Evolutionary conservation across 139 green algal species (phyloP).

Genomic region (Chlamydomonas sp.): DNA sequence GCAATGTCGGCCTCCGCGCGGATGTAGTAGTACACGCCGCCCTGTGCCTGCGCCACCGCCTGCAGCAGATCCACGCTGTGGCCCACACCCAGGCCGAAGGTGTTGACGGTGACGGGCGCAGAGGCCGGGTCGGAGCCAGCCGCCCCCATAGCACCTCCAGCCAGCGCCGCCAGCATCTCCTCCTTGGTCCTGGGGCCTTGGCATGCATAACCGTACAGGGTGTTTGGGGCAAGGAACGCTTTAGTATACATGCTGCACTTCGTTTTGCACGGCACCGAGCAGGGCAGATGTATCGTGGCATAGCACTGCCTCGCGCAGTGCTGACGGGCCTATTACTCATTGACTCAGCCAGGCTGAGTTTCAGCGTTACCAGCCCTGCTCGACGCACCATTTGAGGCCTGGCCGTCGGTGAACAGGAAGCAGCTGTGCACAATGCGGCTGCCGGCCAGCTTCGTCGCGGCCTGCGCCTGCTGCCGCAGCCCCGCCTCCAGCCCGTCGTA

Average conservation of each 20-base stretch:
- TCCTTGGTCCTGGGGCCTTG: no score
- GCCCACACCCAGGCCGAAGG: constrained; percentile 53
- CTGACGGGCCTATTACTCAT: no score
- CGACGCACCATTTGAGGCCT: constrained; percentile 38
- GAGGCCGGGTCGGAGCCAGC: neutral
- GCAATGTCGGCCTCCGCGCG: constrained; percentile 8
- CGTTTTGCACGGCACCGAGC: no score
- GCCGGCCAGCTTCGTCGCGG: neutral
- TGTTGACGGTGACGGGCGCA: constrained; percentile 49
- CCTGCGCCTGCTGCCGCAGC: constrained; percentile 38
- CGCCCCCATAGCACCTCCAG: neutral
- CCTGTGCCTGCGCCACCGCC: constrained; percentile 48
- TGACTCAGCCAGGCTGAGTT: no score
- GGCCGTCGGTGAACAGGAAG: constrained; percentile 59
- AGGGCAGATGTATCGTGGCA: no score
- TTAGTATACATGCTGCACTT: no score
- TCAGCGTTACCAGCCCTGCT: neutral
- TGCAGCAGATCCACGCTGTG: constrained; percentile 54
- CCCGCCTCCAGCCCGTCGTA: constrained; percentile 36
- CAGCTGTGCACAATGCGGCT: constrained; percentile 23
- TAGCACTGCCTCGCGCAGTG: no score
- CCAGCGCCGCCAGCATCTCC: constrained; percentile 4
- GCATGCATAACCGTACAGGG: no score
- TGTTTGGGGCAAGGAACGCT: no score
- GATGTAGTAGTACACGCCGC: constrained; percentile 65